Evolutionary conservation across 495 filamentous ascomycete genomes (phyloP).

Genomic region (Lindgomyces ingoldianus): DNA sequence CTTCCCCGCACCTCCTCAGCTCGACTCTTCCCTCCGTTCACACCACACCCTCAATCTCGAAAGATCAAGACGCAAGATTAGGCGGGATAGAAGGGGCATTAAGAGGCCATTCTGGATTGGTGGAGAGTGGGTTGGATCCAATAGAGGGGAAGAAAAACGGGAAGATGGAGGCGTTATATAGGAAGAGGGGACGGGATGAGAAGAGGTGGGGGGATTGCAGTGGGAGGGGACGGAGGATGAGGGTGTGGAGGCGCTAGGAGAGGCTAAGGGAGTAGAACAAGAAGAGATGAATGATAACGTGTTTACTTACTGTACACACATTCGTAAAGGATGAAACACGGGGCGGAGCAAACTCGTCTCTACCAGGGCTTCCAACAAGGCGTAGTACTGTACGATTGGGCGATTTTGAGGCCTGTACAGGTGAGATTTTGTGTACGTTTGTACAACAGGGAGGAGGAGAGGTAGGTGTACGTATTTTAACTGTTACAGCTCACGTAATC

Average conservation of each 20-base stretch:
- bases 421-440: too few species aligned
- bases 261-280: neutral
- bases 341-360: too few species aligned
- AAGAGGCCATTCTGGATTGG: slow-evolving; percentile 51
- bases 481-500: too few species aligned
- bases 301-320: too few species aligned
- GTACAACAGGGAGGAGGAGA: too few species aligned
- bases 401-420: too few species aligned
- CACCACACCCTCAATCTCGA: slow-evolving; percentile 49
- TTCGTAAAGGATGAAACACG: too few species aligned
- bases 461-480: too few species aligned
- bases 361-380: too few species aligned
- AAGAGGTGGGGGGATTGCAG: slow-evolving; percentile 3
- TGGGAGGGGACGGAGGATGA: neutral
- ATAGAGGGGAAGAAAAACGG: slow-evolving; percentile 40
- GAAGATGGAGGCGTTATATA: slow-evolving; percentile 33
- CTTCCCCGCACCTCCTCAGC: slow-evolving; percentile 41
- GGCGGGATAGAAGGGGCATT: slow-evolving; percentile 53
- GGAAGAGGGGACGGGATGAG: slow-evolving; percentile 26
- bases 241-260: neutral
- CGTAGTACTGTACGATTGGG: too few species aligned
- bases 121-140: slow-evolving; percentile 50
- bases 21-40: slow-evolving; percentile 36
- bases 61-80: slow-evolving; percentile 52
- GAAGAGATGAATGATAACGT: neutral